A percentile compares a stretch with the other conserved stretches of the same genome.
Evolutionary conservation across 208 protist genomes (phyloP).

Genomic region (Trichomonas vaginalis): DNA sequence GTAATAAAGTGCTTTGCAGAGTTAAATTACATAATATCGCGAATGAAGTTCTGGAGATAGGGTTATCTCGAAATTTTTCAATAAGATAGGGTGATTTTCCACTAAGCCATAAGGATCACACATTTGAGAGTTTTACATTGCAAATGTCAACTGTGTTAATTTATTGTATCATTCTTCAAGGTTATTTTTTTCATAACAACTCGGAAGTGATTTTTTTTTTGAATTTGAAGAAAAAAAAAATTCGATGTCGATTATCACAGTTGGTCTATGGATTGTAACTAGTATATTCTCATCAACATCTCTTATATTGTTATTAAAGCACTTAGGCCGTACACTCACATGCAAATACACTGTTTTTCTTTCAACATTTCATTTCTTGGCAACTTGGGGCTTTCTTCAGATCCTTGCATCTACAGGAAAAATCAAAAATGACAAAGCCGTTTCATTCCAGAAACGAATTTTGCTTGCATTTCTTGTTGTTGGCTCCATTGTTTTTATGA

Average conservation of each 20-base stretch:
- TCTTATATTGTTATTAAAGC: not conserved
- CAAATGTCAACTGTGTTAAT: too few species aligned
- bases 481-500: not conserved
- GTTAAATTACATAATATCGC: too few species aligned
- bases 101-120: too few species aligned
- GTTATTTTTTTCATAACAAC: too few species aligned
- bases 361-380: not conserved
- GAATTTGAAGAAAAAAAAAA: too few species aligned
- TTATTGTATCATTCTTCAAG: too few species aligned
- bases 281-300: slow-evolving; percentile 5
- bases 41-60: too few species aligned
- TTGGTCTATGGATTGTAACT: not conserved
- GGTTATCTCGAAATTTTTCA: too few species aligned
- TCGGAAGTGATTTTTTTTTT: too few species aligned
- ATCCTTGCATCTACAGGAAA: not conserved
- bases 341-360: not conserved
- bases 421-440: not conserved
- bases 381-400: not conserved
- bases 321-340: not conserved
- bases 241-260: not conserved
- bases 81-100: too few species aligned
- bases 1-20: too few species aligned
- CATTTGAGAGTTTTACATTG: too few species aligned
- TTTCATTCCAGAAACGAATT: not conserved
- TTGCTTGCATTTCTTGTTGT: not conserved